Evolutionary conservation across 1,139 yeast genomes (phyloP).

Genomic region (Hyphopichia wangnamkhiaoensis): DNA sequence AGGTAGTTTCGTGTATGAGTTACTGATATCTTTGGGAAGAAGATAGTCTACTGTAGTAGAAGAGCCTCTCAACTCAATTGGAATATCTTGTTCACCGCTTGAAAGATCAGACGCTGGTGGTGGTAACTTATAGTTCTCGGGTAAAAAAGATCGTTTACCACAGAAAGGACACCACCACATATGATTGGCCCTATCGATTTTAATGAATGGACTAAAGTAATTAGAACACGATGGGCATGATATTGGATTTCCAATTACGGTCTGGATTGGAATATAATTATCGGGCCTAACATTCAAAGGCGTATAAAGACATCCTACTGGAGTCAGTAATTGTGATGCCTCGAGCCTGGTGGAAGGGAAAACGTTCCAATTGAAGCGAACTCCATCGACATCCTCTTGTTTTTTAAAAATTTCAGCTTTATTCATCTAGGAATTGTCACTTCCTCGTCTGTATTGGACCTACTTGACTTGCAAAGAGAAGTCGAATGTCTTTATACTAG

Average conservation of each 20-base stretch:
- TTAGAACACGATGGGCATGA: constrained; percentile 30
- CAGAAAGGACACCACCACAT: constrained; percentile 49
- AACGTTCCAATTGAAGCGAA: constrained; percentile 58
- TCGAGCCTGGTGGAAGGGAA: constrained; percentile 46
- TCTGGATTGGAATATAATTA: constrained; percentile 4
- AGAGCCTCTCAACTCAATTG: constrained; percentile 25
- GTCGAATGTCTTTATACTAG: too few relatives aligned
- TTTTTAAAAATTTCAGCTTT: neutral
- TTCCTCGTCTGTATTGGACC: too few relatives aligned
- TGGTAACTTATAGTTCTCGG: constrained; percentile 21
- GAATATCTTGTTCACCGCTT: constrained; percentile 22
- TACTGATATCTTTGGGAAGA: constrained; percentile 25
- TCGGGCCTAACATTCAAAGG: constrained; percentile 22
- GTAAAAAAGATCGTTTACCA: constrained; percentile 22
- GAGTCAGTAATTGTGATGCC: constrained; percentile 32
- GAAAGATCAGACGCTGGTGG: constrained; percentile 6
- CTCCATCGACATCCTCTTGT: constrained; percentile 14
- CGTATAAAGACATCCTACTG: constrained; percentile 39
- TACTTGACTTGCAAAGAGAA: too few relatives aligned
- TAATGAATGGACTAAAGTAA: constrained; percentile 30
- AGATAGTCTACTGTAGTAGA: constrained; percentile 28
- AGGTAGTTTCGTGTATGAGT: constrained; percentile 10
- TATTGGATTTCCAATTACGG: constrained; percentile 14
- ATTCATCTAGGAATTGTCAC: too few relatives aligned
- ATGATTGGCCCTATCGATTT: constrained; percentile 29